phyloP scores from a whole-genome alignment of 768 basidiomycete species.

The Hericium erinaceus region DNA sequence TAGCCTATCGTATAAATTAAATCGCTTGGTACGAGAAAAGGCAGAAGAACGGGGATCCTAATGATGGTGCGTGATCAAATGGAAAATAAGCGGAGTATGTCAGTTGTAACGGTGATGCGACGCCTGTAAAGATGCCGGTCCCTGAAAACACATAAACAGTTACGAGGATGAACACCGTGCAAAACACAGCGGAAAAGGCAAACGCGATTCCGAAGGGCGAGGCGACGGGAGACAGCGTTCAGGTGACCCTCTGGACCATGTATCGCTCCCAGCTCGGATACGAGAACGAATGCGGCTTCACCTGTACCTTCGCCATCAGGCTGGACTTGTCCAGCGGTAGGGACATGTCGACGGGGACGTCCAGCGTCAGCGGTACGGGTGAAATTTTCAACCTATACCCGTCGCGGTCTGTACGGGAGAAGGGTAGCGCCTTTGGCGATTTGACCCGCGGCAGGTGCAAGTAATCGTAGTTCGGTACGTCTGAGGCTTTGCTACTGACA shows the following conservation, averaged over 20 bases:
- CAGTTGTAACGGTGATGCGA: too few relatives aligned
- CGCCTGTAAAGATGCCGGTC: too few relatives aligned
- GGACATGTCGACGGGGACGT: conserved; percentile 18
- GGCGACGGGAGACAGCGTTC: not conserved
- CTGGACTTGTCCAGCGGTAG: conserved; percentile 1
- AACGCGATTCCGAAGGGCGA: too few relatives aligned
- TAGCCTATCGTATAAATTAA: too few relatives aligned
- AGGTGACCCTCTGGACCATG: conserved; percentile 25
- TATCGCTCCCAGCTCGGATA: conserved; percentile 66
- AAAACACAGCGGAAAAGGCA: too few relatives aligned
- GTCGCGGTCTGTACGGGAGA: conserved; percentile 41
- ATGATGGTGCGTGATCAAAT: too few relatives aligned
- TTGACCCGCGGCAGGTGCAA: conserved; percentile 32
- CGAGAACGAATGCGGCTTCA: conserved; percentile 27
- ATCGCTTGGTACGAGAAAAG: too few relatives aligned
- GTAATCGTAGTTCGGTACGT: conserved; percentile 5
- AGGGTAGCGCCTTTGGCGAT: conserved; percentile 40
- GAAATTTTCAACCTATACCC: conserved; percentile 45
- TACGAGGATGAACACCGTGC: too few relatives aligned
- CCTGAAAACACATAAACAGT: too few relatives aligned
- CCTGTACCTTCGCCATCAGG: conserved; percentile 12
- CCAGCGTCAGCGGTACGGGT: conserved; percentile 34
- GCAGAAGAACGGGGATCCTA: too few relatives aligned
- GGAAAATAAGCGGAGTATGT: too few relatives aligned
- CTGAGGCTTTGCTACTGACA: not conserved